Base-by-base conservation (phyloP, 495 filamentous ascomycete species). In the Aspergillus avenaceus region DNA sequence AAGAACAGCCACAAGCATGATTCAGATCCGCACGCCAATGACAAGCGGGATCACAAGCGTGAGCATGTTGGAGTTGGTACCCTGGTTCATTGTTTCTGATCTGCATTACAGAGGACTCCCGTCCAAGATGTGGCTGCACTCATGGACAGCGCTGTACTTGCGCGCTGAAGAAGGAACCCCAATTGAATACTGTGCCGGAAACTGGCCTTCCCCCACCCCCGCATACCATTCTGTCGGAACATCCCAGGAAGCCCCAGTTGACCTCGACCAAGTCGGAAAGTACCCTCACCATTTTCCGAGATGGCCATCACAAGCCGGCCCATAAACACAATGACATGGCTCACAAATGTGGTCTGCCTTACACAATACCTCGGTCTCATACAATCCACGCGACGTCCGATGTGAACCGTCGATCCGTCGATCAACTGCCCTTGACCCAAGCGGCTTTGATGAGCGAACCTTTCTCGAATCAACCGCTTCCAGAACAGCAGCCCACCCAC, bases 91-190 rank as follows among this genome's bases (percentile, higher is more conserved):
- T 59, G 50, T 57, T 68, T 69, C 65, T 71, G 65, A 71, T 69
- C 41, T 61, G 55, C 44, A 62, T 71, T 71, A 72, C 70, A 64
- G 68, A 66, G 77, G 73, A 81, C 77, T 81, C 87, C 69, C 86
- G 66, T 52, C 72, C 76, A 53, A 70, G 78, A 61, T 93, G 90
- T 71, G 91, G 85, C 76, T 98, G 93, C 72, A 83, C 81, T 66
- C 89, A 96, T 69, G 93, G 93, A 63, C 84, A 84, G 59, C 88
- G 89, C 70, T 98, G 93, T 75, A 87, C 84, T 54, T 98, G 93
- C 73, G 85, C 88, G 57, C 66, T 90, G 67, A 98, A 96, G 77
- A 95, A 91, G 72, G 93, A 96, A 69, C 78, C 79, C 47, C 75
- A 77, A 55, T 80, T 93, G 53, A 86, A 95, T 63, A 76, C 87